A percentile compares a stretch with the other conserved stretches of the same genome.
Evolutionary conservation across 176 grass and related monocot genomes (phyloP).

Genomic region (Aegilops bicornis): DNA sequence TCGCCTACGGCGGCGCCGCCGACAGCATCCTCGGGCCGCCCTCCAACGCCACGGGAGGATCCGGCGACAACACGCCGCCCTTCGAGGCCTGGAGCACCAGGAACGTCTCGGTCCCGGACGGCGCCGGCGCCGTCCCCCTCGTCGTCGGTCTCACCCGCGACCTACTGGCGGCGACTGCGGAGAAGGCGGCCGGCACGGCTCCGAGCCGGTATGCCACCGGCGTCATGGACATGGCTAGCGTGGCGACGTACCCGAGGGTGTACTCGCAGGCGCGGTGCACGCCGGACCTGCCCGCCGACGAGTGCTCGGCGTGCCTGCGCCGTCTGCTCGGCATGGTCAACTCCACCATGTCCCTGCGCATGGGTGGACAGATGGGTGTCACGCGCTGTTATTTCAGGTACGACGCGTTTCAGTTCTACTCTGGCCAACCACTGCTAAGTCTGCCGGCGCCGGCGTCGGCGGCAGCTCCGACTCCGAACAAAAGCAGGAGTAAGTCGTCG

Average conservation of each 20-base stretch:
- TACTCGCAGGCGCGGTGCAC: slow-evolving; percentile 26
- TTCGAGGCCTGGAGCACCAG: background rate
- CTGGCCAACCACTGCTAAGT: background rate
- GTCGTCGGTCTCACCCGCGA: background rate
- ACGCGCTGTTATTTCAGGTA: slow-evolving; percentile 19
- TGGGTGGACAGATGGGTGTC: background rate
- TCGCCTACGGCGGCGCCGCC: background rate
- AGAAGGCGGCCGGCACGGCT: background rate
- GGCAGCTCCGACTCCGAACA: background rate
- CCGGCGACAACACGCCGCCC: background rate
- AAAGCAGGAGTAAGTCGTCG: background rate
- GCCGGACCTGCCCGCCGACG: slow-evolving; percentile 24
- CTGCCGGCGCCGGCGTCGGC: background rate
- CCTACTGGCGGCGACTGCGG: background rate
- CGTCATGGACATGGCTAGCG: background rate
- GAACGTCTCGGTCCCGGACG: background rate
- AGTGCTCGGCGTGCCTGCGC: slow-evolving; percentile 12
- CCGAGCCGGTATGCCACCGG: slow-evolving; percentile 2
- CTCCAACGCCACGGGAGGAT: background rate
- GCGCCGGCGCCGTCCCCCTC: background rate
- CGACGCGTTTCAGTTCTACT: background rate
- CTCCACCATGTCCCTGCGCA: background rate
- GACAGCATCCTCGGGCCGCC: background rate
- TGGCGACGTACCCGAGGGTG: background rate
- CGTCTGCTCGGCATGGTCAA: slow-evolving; percentile 9